A percentile compares a stretch with the other conserved stretches of the same genome.
These are phyloP conservation scores for Cicer cuneatum DNA, from an alignment of 306 rosid genomes.

Conservation along the genomic window DNA sequence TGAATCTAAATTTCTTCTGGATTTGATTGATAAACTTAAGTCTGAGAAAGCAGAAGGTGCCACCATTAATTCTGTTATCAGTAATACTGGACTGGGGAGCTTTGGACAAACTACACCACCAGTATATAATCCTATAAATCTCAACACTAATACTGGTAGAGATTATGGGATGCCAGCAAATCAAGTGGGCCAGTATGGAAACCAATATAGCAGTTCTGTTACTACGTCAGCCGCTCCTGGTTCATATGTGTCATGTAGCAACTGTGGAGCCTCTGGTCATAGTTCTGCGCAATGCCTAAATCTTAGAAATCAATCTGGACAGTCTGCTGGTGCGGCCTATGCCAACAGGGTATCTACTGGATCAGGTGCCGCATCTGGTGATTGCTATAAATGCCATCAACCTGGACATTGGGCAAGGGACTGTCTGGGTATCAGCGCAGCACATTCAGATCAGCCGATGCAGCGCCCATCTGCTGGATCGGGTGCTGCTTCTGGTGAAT, in stretches of 20 bases:
- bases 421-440: slow-evolving; percentile 63
- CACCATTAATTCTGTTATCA: slow-evolving; percentile 46
- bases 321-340: slow-evolving; percentile 54
- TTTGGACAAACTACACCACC: slow-evolving; percentile 49
- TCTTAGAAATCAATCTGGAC: slow-evolving; percentile 51
- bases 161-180: slow-evolving; percentile 58
- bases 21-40: slow-evolving; percentile 63
- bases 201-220: slow-evolving; percentile 55
- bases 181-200: slow-evolving; percentile 59
- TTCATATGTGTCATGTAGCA: slow-evolving; percentile 57
- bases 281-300: slow-evolving; percentile 70
- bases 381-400: slow-evolving; percentile 84
- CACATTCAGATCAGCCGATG: slow-evolving; percentile 40
- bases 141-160: slow-evolving; percentile 49
- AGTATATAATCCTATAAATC: slow-evolving; percentile 43
- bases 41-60: slow-evolving; percentile 51
- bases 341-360: slow-evolving; percentile 55
- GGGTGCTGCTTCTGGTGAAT: slow-evolving; percentile 55
- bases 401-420: slow-evolving; percentile 86
- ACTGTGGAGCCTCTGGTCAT: slow-evolving; percentile 77
- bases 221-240: slow-evolving; percentile 47
- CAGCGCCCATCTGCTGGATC: slow-evolving; percentile 46
- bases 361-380: slow-evolving; percentile 50
- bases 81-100: slow-evolving; percentile 44
- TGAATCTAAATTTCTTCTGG: slow-evolving; percentile 58